Conservation (phyloP, 73 alveolate species). For the Blepharisma stoltei region DNA sequence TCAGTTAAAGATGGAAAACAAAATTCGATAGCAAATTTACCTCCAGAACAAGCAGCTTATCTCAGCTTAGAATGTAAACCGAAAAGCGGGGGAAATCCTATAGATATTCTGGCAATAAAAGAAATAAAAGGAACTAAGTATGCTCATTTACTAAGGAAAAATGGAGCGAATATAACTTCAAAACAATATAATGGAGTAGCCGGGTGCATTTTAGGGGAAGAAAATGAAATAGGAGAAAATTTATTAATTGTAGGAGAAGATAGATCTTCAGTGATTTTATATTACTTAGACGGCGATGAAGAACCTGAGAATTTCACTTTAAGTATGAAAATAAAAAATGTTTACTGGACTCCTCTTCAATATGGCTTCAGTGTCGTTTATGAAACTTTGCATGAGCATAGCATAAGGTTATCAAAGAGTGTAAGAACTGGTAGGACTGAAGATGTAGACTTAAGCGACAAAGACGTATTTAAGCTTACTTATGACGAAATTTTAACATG, state of each 20-base stretch:
- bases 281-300: neutral
- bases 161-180: too few relatives aligned
- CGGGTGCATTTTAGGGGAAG: neutral
- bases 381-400: slow-evolving; percentile 24
- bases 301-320: neutral
- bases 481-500: neutral
- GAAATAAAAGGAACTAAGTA: too few relatives aligned
- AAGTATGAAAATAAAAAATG: neutral
- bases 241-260: slow-evolving; percentile 9
- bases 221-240: neutral
- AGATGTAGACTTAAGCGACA: neutral
- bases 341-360: neutral
- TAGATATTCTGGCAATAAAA: too few relatives aligned
- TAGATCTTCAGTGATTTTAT: neutral
- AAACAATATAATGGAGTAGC: neutral
- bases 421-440: neutral
- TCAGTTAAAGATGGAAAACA: too few relatives aligned
- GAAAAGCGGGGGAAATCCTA: too few relatives aligned
- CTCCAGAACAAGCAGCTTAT: too few relatives aligned
- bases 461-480: neutral
- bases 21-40: too few relatives aligned
- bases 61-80: too few relatives aligned
- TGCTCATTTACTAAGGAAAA: too few relatives aligned
- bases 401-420: slow-evolving; percentile 12
- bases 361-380: neutral